A percentile compares a stretch with the other conserved stretches of the same genome.
phyloP scores from a whole-genome alignment of 2,329 filamentous ascomycete genomes.

The Kalmusia sp. region DNA sequence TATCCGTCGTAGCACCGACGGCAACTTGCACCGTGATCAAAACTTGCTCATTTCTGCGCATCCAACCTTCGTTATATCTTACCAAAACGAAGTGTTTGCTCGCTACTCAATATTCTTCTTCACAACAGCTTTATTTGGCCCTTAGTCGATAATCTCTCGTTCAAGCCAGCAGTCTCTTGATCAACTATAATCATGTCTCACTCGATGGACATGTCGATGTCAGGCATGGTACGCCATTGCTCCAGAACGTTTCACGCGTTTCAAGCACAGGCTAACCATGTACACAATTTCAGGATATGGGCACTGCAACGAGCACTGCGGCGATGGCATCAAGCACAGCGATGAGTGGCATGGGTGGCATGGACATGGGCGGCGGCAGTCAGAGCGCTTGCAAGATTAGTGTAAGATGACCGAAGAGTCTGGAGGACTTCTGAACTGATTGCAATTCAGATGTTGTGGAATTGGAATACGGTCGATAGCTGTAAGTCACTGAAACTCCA shows the following conservation, averaged over 20 bases:
- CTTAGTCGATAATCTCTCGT: not conserved
- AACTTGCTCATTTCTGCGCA: conserved; percentile 10
- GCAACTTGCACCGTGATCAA: not conserved
- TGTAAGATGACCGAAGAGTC: conserved; percentile 18
- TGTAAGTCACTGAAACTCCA: conserved; percentile 46
- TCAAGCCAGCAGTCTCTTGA: not conserved
- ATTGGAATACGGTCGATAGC: conserved; percentile 75
- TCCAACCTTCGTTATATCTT: not conserved
- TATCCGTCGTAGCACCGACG: not conserved
- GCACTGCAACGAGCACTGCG: conserved; percentile 26
- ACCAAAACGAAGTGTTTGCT: not conserved
- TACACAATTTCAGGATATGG: not conserved
- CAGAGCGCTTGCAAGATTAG: conserved; percentile 40
- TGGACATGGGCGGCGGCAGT: conserved; percentile 22
- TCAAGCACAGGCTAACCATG: not conserved
- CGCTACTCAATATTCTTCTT: not conserved
- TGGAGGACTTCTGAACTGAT: conserved; percentile 5
- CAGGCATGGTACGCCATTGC: conserved; percentile 11
- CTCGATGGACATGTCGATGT: conserved; percentile 17
- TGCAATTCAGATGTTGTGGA: conserved; percentile 72
- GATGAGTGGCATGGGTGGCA: conserved; percentile 14
- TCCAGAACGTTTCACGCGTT: not conserved
- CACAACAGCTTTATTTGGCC: not conserved
- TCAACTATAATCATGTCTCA: conserved; percentile 21
- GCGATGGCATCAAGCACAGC: conserved; percentile 28